Percentiles rank a stretch among this genome's conserved stretches.
Conservation (phyloP, 2,329 filamentous ascomycete species). For the Botrytis elliptica region DNA sequence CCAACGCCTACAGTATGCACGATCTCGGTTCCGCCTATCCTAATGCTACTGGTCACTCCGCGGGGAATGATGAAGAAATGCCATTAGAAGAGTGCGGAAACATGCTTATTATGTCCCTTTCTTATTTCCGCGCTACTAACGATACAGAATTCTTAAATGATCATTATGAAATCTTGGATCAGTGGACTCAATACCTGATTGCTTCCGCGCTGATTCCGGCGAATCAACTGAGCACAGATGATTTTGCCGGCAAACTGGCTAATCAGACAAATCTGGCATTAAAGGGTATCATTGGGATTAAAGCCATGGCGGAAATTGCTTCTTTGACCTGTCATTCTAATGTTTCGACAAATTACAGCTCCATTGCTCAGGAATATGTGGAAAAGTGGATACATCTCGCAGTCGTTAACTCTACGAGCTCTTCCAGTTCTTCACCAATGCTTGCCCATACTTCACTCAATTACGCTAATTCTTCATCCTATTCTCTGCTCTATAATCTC, state of each 20-base stretch:
- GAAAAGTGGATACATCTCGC: conserved; percentile 69
- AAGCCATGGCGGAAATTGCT: conserved; percentile 74
- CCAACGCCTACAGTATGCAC: conserved; percentile 70
- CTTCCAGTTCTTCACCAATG: conserved; percentile 47
- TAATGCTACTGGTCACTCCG: conserved; percentile 67
- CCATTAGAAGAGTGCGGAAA: conserved; percentile 77
- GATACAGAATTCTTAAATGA: conserved; percentile 57
- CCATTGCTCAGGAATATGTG: conserved; percentile 66
- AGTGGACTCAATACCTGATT: conserved; percentile 77
- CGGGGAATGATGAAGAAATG: conserved; percentile 71
- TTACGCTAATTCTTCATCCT: conserved; percentile 50
- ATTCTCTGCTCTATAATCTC: conserved; percentile 68
- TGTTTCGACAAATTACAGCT: conserved; percentile 58
- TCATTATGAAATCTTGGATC: conserved; percentile 70
- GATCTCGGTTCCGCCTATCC: conserved; percentile 71
- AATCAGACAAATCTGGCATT: conserved; percentile 80
- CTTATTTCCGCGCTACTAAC: conserved; percentile 57
- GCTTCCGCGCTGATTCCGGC: conserved; percentile 71
- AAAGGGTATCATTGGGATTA: conserved; percentile 80
- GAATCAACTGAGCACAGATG: conserved; percentile 77
- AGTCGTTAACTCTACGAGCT: conserved; percentile 58
- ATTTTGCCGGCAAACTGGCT: conserved; percentile 75
- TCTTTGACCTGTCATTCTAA: conserved; percentile 55
- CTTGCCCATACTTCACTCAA: conserved; percentile 71
- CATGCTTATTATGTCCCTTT: conserved; percentile 79